Conservation (phyloP, 2,329 filamentous ascomycete species). For the Hypoxylon sp. region DNA sequence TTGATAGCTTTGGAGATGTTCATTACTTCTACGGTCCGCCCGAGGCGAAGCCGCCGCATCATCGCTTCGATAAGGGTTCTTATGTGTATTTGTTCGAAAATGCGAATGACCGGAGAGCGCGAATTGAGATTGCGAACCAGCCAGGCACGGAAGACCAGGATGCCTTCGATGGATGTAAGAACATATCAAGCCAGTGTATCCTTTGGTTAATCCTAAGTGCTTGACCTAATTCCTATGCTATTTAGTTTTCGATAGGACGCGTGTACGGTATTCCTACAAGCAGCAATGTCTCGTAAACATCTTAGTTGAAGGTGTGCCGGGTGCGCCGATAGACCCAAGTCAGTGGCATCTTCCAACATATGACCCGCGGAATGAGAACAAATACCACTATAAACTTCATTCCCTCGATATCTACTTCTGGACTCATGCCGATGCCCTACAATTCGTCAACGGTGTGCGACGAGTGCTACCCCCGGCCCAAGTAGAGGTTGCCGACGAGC, state of each 20-base stretch:
- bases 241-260: constrained; percentile 74
- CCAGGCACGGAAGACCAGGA: constrained; percentile 82
- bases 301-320: constrained; percentile 67
- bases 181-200: background rate
- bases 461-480: constrained; percentile 72
- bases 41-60: constrained; percentile 76
- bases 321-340: constrained; percentile 57
- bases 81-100: constrained; percentile 87
- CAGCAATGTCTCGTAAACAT: constrained; percentile 79
- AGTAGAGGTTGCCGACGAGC: constrained; percentile 75
- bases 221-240: constrained; percentile 24
- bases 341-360: constrained; percentile 83
- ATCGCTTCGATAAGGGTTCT: constrained; percentile 83
- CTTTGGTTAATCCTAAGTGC: background rate
- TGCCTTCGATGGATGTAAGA: constrained; percentile 81
- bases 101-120: constrained; percentile 73
- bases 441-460: constrained; percentile 77
- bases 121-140: constrained; percentile 81
- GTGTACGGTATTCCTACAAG: constrained; percentile 78
- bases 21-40: constrained; percentile 84
- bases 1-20: constrained; percentile 77
- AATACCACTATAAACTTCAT: constrained; percentile 83
- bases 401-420: constrained; percentile 85
- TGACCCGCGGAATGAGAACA: constrained; percentile 79
- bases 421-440: constrained; percentile 77